A percentile compares a stretch with the other conserved stretches of the same genome.
Conservation (phyloP, 2,329 filamentous ascomycete species). For the Trichophyton verrucosum region DNA sequence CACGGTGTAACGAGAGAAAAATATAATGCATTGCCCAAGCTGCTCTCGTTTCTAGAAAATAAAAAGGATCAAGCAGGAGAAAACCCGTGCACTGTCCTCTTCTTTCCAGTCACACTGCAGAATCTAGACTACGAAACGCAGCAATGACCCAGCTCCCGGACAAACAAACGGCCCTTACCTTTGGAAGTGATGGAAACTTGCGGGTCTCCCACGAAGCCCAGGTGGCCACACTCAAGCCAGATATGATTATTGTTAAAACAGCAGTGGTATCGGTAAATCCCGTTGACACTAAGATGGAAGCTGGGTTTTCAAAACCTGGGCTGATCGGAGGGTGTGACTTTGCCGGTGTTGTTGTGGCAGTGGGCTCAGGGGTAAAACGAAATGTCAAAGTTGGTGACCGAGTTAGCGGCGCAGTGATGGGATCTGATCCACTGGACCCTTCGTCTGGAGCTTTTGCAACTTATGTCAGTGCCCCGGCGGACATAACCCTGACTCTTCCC, state of each 20-base stretch:
- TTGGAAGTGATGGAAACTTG: background rate
- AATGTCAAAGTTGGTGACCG: conserved; percentile 21
- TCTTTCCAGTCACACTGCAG: background rate
- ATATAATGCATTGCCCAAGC: background rate
- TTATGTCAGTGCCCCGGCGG: conserved; percentile 21
- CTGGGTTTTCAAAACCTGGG: conserved; percentile 13
- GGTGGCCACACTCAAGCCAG: background rate
- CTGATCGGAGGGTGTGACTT: conserved; percentile 12
- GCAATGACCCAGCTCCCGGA: background rate
- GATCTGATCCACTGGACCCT: conserved; percentile 19
- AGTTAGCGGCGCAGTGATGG: conserved; percentile 24
- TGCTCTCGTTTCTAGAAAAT: background rate
- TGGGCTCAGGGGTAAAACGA: conserved; percentile 7
- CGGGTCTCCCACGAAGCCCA: background rate
- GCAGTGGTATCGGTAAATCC: conserved; percentile 18
- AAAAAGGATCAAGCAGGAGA: background rate
- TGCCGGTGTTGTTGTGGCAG: conserved; percentile 9
- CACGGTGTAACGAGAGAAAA: background rate
- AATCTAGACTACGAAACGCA: background rate
- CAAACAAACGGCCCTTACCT: background rate
- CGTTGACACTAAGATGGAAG: conserved; percentile 17
- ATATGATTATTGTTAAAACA: conserved; percentile 12
- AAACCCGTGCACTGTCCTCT: background rate
- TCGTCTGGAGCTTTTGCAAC: conserved; percentile 27
- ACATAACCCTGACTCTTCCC: conserved; percentile 23